phyloP scores from a whole-genome alignment of 169 alveolate species.

The Plasmodium adleri region DNA sequence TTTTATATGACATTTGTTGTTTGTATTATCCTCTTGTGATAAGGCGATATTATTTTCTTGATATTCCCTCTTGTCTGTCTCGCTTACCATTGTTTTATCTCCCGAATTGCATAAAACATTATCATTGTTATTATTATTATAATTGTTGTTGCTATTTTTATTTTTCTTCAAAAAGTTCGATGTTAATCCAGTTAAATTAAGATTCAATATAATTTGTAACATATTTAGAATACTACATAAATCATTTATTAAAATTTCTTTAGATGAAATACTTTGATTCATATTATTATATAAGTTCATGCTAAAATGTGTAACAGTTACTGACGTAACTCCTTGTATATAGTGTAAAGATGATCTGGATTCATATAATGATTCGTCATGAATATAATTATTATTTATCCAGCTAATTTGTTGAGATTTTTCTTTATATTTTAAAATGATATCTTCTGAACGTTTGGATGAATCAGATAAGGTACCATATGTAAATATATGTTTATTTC shows the following conservation, averaged over 20 bases:
- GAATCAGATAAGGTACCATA: slow-evolving; percentile 64
- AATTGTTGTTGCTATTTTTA: background rate
- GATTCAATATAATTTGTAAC: slow-evolving; percentile 22
- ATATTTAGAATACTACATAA: slow-evolving; percentile 35
- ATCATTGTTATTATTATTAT: no score
- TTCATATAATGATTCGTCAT: slow-evolving; percentile 67
- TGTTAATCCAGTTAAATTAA: slow-evolving; percentile 31
- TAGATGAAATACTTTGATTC: slow-evolving; percentile 22
- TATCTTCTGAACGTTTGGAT: slow-evolving; percentile 14
- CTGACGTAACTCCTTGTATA: slow-evolving; percentile 28
- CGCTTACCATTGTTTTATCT: background rate
- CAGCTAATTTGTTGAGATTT: slow-evolving; percentile 46
- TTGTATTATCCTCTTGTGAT: background rate
- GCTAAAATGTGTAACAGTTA: slow-evolving; percentile 56
- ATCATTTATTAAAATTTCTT: slow-evolving; percentile 48
- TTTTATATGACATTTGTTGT: background rate
- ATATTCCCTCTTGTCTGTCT: background rate
- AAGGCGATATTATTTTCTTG: background rate
- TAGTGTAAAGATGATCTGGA: slow-evolving; percentile 28
- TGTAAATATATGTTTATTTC: slow-evolving; percentile 40
- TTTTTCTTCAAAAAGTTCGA: slow-evolving; percentile 41
- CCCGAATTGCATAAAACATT: background rate
- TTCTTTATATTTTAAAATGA: slow-evolving; percentile 35
- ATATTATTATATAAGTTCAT: slow-evolving; percentile 18
- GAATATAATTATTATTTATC: slow-evolving; percentile 61